Conservation (phyloP, 257 asterid species). For the Petrea volubilis region DNA sequence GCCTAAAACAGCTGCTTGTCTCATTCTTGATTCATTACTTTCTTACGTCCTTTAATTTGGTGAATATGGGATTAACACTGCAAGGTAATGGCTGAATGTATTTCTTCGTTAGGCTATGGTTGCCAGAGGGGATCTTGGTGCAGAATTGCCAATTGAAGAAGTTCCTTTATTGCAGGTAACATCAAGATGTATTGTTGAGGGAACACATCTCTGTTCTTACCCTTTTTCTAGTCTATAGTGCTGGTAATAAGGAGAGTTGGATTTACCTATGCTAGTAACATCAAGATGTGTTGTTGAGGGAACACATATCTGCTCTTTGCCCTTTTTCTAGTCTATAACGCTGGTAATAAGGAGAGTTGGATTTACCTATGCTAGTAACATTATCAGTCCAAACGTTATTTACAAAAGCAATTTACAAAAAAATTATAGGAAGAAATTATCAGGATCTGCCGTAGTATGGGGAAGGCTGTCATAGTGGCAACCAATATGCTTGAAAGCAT, state of each 20-base stretch:
- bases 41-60: constrained; percentile 4
- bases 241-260: background rate
- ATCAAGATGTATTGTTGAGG: background rate
- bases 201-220: background rate
- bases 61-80: constrained; percentile 5
- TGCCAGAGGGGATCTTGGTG: constrained; percentile 99
- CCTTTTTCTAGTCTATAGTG: background rate
- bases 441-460: constrained; percentile 93
- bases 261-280: background rate
- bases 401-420: constrained; percentile 11
- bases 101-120: constrained; percentile 80
- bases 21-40: constrained; percentile 7
- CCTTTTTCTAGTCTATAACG: background rate
- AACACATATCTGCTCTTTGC: background rate
- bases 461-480: constrained; percentile 97
- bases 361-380: background rate
- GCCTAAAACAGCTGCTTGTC: background rate
- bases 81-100: constrained; percentile 15
- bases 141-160: constrained; percentile 94
- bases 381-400: background rate
- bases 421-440: constrained; percentile 86
- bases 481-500: constrained; percentile 99
- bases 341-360: background rate
- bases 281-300: background rate
- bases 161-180: constrained; percentile 95